Evolutionary conservation across 495 filamentous ascomycete species (phyloP).

Genomic region (Penicillium taxi): DNA sequence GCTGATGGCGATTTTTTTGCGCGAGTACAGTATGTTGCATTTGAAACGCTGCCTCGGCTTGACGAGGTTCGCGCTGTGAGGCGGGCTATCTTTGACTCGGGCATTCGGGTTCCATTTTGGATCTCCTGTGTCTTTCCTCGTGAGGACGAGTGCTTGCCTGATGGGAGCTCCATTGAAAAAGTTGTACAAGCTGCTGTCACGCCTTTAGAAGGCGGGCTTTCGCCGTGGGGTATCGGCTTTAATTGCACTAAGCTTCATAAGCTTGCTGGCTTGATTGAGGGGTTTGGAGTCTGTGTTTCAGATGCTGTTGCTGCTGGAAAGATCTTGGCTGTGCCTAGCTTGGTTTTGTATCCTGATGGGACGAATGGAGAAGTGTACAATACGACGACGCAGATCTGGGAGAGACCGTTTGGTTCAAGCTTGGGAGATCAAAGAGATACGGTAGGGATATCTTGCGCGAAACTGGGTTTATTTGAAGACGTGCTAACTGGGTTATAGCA

Average conservation of each 20-base stretch:
- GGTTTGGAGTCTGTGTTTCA: constrained; percentile 37
- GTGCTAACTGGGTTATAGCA: constrained; percentile 16
- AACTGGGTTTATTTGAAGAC: not conserved
- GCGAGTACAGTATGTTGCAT: constrained; percentile 49
- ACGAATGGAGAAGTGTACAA: constrained; percentile 61
- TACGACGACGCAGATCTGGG: constrained; percentile 52
- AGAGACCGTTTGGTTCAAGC: constrained; percentile 17
- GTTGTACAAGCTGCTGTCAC: constrained; percentile 25
- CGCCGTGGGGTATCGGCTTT: constrained; percentile 56
- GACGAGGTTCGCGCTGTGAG: constrained; percentile 56
- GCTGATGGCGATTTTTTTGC: constrained; percentile 17
- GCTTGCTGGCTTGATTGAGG: constrained; percentile 37
- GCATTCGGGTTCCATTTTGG: constrained; percentile 41
- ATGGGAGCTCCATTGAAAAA: constrained; percentile 22
- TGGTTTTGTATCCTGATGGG: constrained; percentile 63
- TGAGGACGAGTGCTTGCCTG: constrained; percentile 41
- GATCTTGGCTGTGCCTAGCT: constrained; percentile 31
- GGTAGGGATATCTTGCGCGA: constrained; percentile 16
- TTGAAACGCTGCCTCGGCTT: constrained; percentile 53
- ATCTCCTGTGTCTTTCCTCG: constrained; percentile 54
- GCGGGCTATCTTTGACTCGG: constrained; percentile 28
- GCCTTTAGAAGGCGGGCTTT: constrained; percentile 10
- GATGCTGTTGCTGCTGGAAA: constrained; percentile 15
- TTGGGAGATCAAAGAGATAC: constrained; percentile 8
- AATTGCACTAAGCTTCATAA: constrained; percentile 58